Percentiles rank a stretch among this genome's conserved stretches.
Conservation (phyloP, 2,329 filamentous ascomycete genomes). For the Penicillium fuscoglaucum region DNA sequence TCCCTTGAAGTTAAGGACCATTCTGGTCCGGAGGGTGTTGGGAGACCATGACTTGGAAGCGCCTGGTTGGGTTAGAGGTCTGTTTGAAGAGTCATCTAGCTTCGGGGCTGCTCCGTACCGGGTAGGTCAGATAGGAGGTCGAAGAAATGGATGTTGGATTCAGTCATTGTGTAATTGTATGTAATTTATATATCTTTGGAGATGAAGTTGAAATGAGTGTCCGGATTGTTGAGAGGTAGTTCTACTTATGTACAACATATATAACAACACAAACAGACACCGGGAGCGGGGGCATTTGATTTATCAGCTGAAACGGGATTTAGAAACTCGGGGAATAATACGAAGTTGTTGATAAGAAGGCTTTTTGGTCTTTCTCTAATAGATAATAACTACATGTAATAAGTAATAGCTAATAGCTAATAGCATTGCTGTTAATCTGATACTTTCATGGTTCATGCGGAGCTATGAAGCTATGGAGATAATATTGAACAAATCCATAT, state of each 20-base stretch:
- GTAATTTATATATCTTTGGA: not conserved
- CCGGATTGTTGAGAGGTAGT: not conserved
- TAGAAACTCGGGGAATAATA: not conserved
- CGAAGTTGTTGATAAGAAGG: not conserved
- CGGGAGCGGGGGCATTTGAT: not conserved
- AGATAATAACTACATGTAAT: not conserved
- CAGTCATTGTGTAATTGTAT: conserved; percentile 18
- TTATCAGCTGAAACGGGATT: conserved; percentile 1
- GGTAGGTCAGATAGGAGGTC: conserved; percentile 33
- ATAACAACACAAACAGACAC: too few species aligned
- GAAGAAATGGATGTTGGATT: conserved; percentile 35
- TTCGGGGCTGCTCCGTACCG: conserved; percentile 17
- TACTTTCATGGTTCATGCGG: not conserved
- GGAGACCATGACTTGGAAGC: conserved; percentile 33
- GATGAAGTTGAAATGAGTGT: not conserved
- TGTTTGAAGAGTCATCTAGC: not conserved
- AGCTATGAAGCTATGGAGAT: not conserved
- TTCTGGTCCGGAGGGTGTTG: conserved; percentile 29
- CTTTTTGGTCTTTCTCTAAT: not conserved
- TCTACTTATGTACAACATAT: not conserved
- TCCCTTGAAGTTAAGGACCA: conserved; percentile 30
- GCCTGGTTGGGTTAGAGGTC: conserved; percentile 20
- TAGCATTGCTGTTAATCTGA: not conserved
- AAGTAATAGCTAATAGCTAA: not conserved
- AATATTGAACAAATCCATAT: not conserved